phyloP scores from a whole-genome alignment of 2,329 filamentous ascomycete species.

The Tolypocladium nubicola region DNA sequence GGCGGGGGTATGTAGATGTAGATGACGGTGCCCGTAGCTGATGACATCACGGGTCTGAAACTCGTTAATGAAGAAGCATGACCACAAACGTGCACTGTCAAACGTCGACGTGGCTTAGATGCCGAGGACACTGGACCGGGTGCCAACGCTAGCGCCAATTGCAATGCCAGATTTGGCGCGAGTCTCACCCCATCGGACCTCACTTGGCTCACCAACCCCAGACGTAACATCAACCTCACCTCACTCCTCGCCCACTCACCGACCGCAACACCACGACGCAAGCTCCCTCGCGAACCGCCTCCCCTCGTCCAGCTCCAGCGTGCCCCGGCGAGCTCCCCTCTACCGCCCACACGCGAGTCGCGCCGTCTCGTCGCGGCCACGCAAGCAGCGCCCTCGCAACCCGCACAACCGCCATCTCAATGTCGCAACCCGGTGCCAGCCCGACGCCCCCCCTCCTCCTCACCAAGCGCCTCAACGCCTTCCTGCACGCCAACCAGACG shows the following conservation, averaged over 20 bases:
- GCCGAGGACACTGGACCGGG: neutral
- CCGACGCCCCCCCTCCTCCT: conserved; percentile 50
- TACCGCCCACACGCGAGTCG: neutral
- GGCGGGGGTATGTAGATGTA: conserved; percentile 19
- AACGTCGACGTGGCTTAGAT: neutral
- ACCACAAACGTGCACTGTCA: neutral
- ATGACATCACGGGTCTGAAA: neutral
- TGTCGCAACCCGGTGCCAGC: conserved; percentile 8
- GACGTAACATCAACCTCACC: neutral
- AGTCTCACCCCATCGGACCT: neutral
- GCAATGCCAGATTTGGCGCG: neutral
- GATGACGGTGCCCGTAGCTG: conserved; percentile 6
- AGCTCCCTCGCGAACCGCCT: neutral
- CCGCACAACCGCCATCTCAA: neutral
- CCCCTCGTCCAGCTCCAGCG: neutral
- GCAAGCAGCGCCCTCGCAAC: neutral
- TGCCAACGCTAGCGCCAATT: neutral
- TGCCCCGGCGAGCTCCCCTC: neutral
- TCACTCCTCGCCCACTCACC: neutral
- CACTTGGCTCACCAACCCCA: neutral
- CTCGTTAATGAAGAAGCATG: neutral
- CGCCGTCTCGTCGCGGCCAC: neutral
- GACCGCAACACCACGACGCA: neutral
- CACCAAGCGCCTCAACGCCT: conserved; percentile 52
- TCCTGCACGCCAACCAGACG: conserved; percentile 48